These are phyloP conservation scores for Artomyces pyxidatus DNA, from an alignment of 768 basidiomycete genomes.

Conservation along the genomic window DNA sequence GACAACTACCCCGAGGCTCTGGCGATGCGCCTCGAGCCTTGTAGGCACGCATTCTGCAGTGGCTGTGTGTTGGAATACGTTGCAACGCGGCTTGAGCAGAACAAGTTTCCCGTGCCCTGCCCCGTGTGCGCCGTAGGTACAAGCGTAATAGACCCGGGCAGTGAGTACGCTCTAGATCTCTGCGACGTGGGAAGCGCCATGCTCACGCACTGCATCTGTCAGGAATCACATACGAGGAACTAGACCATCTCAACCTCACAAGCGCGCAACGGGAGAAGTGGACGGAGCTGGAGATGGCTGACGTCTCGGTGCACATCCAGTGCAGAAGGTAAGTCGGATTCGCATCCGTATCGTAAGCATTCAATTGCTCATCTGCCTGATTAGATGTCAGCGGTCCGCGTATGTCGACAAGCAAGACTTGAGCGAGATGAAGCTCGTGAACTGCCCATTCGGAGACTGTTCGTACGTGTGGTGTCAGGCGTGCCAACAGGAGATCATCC, in stretches of 20 bases:
- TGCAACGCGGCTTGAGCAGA: slow-evolving; percentile 38
- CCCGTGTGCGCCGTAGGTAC: slow-evolving; percentile 40
- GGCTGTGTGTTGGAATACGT: slow-evolving; percentile 39
- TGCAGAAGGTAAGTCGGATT: slow-evolving; percentile 46
- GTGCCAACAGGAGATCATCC: too few species aligned
- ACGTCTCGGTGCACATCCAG: slow-evolving; percentile 34
- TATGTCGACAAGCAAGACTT: too few species aligned
- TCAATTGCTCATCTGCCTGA: too few species aligned
- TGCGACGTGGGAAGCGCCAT: not conserved
- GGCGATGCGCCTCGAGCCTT: slow-evolving; percentile 33
- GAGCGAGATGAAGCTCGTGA: too few species aligned
- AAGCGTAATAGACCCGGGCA: slow-evolving; percentile 13
- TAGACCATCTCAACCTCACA: slow-evolving; percentile 38
- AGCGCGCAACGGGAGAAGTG: slow-evolving; percentile 32
- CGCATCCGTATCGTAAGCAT: too few species aligned
- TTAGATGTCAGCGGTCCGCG: too few species aligned
- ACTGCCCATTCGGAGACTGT: too few species aligned
- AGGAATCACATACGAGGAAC: slow-evolving; percentile 34
- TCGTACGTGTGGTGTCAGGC: too few species aligned
- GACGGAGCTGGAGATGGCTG: slow-evolving; percentile 39
- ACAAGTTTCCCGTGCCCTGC: slow-evolving; percentile 52
- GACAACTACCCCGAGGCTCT: slow-evolving; percentile 38
- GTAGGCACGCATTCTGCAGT: slow-evolving; percentile 47
- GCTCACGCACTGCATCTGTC: not conserved
- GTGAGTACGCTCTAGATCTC: slow-evolving; percentile 23